These are phyloP conservation scores for Aspergillus alliaceus DNA, from an alignment of 2,329 filamentous ascomycete species.

Conservation along the genomic window DNA sequence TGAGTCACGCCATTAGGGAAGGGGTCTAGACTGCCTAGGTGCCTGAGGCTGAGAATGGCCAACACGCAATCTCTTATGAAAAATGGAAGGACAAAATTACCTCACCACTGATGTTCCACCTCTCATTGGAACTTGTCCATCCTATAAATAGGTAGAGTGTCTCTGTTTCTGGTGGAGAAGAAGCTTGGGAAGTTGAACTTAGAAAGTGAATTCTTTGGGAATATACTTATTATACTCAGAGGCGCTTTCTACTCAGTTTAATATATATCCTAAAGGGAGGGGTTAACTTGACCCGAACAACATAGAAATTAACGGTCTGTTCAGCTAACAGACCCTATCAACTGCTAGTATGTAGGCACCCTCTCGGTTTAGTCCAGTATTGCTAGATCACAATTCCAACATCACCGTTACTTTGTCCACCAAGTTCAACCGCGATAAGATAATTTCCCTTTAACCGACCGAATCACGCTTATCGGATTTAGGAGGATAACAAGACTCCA, in stretches of 20 bases:
- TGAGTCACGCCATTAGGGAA: slow-evolving; percentile 8
- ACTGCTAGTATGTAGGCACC: background rate
- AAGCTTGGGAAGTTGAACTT: background rate
- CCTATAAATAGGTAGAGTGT: slow-evolving; percentile 11
- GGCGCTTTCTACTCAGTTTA: background rate
- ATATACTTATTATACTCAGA: background rate
- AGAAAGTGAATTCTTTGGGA: background rate
- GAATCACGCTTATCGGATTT: slow-evolving; percentile 20
- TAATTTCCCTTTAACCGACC: slow-evolving; percentile 17
- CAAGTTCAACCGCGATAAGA: background rate
- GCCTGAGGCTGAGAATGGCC: slow-evolving; percentile 2
- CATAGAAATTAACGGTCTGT: background rate
- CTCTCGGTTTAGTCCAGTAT: background rate
- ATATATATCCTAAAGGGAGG: background rate
- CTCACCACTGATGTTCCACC: slow-evolving; percentile 5
- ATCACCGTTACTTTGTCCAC: background rate
- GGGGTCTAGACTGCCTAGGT: slow-evolving; percentile 15
- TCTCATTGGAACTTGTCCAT: background rate
- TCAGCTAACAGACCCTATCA: background rate
- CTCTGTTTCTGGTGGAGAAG: slow-evolving; percentile 7
- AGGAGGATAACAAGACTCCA: slow-evolving; percentile 5
- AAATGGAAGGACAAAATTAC: slow-evolving; percentile 6
- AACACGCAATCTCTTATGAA: background rate
- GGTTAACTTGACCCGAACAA: too few relatives aligned
- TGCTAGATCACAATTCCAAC: background rate